Conservation (phyloP, 192 early-diverging fungal genomes). For the Allomyces macrogynus region DNA sequence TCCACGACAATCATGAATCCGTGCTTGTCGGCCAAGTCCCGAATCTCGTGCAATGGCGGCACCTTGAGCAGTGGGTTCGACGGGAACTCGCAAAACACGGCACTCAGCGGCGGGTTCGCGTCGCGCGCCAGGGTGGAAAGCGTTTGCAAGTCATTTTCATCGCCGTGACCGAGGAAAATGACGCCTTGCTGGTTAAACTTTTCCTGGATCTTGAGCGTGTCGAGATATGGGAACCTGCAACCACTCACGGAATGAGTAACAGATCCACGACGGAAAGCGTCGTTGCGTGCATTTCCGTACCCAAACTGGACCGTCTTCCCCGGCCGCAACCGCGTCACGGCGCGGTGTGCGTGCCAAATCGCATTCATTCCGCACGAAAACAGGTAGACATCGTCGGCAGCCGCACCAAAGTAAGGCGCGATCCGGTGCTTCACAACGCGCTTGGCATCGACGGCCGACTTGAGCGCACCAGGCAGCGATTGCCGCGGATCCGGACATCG, state of each 20-base stretch:
- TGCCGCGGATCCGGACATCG: no score
- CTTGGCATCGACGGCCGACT: constrained; percentile 53
- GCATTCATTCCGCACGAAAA: constrained; percentile 84
- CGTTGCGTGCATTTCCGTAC: constrained; percentile 16
- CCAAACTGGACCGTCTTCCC: constrained; percentile 79
- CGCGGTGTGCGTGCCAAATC: constrained; percentile 67
- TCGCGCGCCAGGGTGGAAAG: constrained; percentile 1
- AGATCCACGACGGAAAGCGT: no score
- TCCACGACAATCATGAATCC: constrained; percentile 70
- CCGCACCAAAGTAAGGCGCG: constrained; percentile 45
- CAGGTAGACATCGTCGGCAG: constrained; percentile 66
- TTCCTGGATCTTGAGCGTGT: constrained; percentile 90
- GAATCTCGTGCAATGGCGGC: constrained; percentile 51
- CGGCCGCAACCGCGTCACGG: constrained; percentile 20
- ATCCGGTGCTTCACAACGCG: constrained; percentile 54
- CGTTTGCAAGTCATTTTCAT: constrained; percentile 5
- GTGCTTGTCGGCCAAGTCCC: constrained; percentile 49
- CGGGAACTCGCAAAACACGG: constrained; percentile 83
- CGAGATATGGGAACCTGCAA: constrained; percentile 86
- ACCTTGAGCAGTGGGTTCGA: constrained; percentile 81
- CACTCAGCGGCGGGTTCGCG: constrained; percentile 40
- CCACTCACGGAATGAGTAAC: no score
- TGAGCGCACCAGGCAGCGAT: constrained; percentile 3
- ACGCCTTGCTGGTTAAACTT: constrained; percentile 74
- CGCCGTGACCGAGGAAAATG: constrained; percentile 70